phyloP scores from a whole-genome alignment of 2,329 filamentous ascomycete species.

The Graphilbum sp. region DNA sequence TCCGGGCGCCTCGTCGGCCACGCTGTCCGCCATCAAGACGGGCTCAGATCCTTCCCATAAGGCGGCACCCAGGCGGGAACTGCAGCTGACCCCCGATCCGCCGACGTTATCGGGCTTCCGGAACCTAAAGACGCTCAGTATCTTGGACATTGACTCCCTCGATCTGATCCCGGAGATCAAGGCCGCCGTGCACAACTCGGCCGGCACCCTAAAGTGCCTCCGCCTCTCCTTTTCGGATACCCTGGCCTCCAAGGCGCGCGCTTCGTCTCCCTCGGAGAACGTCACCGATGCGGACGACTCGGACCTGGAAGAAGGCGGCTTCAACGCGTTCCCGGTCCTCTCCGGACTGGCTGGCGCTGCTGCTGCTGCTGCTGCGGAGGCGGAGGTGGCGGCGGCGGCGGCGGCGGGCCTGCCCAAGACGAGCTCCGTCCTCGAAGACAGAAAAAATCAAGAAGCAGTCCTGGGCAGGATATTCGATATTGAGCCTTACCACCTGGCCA shows the following conservation, averaged over 20 bases:
- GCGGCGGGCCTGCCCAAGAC: conserved; percentile 9
- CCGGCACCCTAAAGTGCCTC: conserved; percentile 35
- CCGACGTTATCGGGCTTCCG: conserved; percentile 41
- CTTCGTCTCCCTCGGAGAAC: conserved; percentile 15
- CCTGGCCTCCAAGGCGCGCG: conserved; percentile 30
- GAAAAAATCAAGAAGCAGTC: conserved; percentile 35
- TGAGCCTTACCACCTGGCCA: conserved; percentile 20
- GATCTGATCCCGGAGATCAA: conserved; percentile 39
- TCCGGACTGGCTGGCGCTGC: too few relatives aligned
- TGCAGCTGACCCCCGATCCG: conserved; percentile 13
- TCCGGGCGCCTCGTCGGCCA: too few relatives aligned
- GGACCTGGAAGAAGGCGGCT: conserved; percentile 38
- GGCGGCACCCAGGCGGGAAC: too few relatives aligned
- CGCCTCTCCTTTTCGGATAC: conserved; percentile 40
- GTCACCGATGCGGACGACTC: conserved; percentile 23
- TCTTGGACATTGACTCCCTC: conserved; percentile 44
- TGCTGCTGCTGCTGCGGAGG: too few relatives aligned
- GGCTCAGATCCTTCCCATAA: too few relatives aligned
- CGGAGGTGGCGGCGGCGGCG: too few relatives aligned
- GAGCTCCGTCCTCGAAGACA: conserved; percentile 26
- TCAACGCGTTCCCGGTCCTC: too few relatives aligned
- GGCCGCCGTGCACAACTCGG: conserved; percentile 36
- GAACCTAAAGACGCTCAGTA: conserved; percentile 31
- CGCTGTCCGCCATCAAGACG: too few relatives aligned
- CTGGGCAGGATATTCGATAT: conserved; percentile 36